Conservation (phyloP, 1,284 basidiomycete genomes). For the Leccinum variabile region DNA sequence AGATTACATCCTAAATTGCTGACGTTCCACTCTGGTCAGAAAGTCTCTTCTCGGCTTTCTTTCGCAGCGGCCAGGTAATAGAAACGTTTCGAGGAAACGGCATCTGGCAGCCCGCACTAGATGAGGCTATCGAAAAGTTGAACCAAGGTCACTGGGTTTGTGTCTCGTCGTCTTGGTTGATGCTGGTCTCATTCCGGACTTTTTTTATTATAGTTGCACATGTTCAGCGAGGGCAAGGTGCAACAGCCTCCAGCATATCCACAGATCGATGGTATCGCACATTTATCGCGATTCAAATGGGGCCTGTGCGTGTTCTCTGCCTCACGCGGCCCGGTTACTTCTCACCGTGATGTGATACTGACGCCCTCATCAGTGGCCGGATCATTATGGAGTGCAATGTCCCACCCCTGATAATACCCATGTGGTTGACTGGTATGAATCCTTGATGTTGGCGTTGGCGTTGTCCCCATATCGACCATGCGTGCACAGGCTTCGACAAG, state of each 20-base stretch:
- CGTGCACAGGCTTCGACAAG: slow-evolving; percentile 71
- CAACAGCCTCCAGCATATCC: slow-evolving; percentile 70
- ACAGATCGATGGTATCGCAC: slow-evolving; percentile 39
- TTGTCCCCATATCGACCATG: neutral
- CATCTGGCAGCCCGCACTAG: slow-evolving; percentile 87
- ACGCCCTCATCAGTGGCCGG: slow-evolving; percentile 56
- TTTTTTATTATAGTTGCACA: slow-evolving; percentile 67
- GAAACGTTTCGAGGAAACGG: slow-evolving; percentile 91
- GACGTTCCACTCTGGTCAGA: slow-evolving; percentile 37
- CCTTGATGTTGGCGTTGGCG: too few relatives aligned
- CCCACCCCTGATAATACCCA: slow-evolving; percentile 86
- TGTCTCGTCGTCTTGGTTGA: slow-evolving; percentile 4
- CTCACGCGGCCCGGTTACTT: slow-evolving; percentile 4
- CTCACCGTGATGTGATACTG: neutral
- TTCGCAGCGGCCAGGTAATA: slow-evolving; percentile 88
- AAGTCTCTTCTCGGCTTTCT: slow-evolving; percentile 80
- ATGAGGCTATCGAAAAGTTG: slow-evolving; percentile 77
- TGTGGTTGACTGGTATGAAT: slow-evolving; percentile 81
- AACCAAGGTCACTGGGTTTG: slow-evolving; percentile 83
- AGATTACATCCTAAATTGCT: slow-evolving; percentile 9
- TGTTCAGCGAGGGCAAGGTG: slow-evolving; percentile 93
- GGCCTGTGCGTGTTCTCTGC: slow-evolving; percentile 70
- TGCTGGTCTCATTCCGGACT: slow-evolving; percentile 7
- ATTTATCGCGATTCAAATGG: slow-evolving; percentile 91
- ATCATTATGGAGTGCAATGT: slow-evolving; percentile 78